Conservation (phyloP, 139 green algal species). For the Coelastrella sp. region DNA sequence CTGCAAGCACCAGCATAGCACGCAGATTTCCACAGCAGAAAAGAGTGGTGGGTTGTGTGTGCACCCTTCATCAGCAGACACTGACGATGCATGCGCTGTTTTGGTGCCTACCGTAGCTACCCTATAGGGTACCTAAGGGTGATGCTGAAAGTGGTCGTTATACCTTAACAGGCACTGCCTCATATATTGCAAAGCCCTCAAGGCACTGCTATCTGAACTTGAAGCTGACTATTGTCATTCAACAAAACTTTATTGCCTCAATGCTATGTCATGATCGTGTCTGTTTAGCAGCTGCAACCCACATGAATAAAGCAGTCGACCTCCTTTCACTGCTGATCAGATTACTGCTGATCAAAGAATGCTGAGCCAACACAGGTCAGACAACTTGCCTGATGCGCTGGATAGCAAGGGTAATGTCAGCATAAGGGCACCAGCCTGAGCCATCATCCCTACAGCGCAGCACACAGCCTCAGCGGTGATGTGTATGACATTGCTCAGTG, state of each 20-base stretch:
- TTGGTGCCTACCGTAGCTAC: too few species aligned
- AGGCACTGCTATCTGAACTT: too few species aligned
- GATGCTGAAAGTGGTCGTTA: too few species aligned
- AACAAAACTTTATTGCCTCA: too few species aligned
- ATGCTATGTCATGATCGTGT: too few species aligned
- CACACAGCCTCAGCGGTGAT: background rate
- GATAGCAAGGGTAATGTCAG: slow-evolving; percentile 75
- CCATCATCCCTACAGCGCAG: slow-evolving; percentile 41
- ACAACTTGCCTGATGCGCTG: slow-evolving; percentile 50
- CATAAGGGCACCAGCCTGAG: slow-evolving; percentile 74
- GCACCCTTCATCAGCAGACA: background rate
- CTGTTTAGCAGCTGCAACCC: too few species aligned
- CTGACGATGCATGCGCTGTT: background rate
- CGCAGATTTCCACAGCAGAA: background rate
- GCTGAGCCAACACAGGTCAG: background rate
- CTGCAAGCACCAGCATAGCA: background rate
- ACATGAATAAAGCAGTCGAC: too few species aligned
- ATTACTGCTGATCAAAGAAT: background rate
- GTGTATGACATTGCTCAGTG: background rate
- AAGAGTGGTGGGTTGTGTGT: background rate
- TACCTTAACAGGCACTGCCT: too few species aligned
- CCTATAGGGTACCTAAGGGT: too few species aligned
- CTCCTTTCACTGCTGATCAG: background rate
- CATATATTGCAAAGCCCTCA: too few species aligned
- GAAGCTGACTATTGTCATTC: too few species aligned